Base-by-base conservation (phyloP, 2,329 filamentous ascomycete genomes). In the Sarocladium kiliense region DNA sequence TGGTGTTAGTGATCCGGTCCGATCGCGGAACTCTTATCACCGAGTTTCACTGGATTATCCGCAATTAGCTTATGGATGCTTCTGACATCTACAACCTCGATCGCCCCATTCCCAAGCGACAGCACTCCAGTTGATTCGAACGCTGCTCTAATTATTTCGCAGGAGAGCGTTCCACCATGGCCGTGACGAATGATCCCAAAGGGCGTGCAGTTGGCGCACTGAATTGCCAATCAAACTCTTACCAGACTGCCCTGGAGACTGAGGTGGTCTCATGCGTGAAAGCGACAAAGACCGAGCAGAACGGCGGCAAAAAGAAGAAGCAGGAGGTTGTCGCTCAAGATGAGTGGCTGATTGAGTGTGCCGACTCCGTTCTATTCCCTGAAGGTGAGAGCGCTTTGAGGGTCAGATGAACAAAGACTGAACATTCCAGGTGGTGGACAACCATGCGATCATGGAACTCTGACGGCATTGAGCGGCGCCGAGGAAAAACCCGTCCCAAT, bases 301-400 rank as follows among this genome's bases (percentile, higher is more conserved):
- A 59, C n/a, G 41, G 56, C 32, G 42, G 32, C 39, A 63, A 65
- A 30, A 60, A 60, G 41, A 44, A 44, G 21, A 44, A 44, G 41
- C 18, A 44, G 7, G 54, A 50, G 12, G 34, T 5, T 19, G 26
- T 3, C 18, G 34, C 53, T 2, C 6, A 44, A 3, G 63, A 66
- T 16, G 55, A 56, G 36, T 68, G 66, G 66, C 42, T 67, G 2
- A 60, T 68, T 6, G 66, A 68, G 21, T 68, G 63, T 42, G 57
- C 59, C 1, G 66, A 68, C 11, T 68, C 66, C 3, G 62, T 68
- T 0, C 37, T 68, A 0, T 68, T 68, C 1, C 66, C 66, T 0
- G 66, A 68, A 59, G 66, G 66, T 62, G 27, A 3, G 26, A 19
- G n/a, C 41, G 3, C 12, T 3, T 36, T 16, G 11, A 18, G 14